Percentiles rank a stretch among this genome's conserved stretches.
These are phyloP conservation scores for Scedosporium dehoogii DNA, from an alignment of 2,329 filamentous ascomycete genomes.

Conservation along the genomic window DNA sequence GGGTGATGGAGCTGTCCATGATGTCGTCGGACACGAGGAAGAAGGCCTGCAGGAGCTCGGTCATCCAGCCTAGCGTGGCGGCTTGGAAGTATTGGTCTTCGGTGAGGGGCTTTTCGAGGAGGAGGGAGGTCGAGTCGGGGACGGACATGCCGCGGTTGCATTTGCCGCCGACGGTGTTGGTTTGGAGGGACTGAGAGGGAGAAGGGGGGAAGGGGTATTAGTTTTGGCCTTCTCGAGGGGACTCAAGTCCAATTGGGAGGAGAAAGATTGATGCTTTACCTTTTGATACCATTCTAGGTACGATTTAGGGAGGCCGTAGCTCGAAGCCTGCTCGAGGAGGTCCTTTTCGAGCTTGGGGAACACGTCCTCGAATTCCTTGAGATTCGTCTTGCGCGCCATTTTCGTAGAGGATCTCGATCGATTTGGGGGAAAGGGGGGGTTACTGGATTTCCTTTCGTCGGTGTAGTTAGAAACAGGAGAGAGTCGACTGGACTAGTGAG, in stretches of 20 bases:
- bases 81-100: constrained; percentile 82
- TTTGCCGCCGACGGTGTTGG: constrained; percentile 89
- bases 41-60: constrained; percentile 95
- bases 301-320: constrained; percentile 74
- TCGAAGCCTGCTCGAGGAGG: constrained; percentile 65
- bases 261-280: constrained; percentile 39
- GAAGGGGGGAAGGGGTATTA: constrained; percentile 7
- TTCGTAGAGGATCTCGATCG: constrained; percentile 15
- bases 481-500: not conserved
- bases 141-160: constrained; percentile 99
- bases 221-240: not conserved
- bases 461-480: not conserved
- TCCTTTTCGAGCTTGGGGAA: constrained; percentile 81
- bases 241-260: not conserved
- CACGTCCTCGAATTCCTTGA: constrained; percentile 80
- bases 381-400: constrained; percentile 63
- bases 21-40: constrained; percentile 98
- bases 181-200: constrained; percentile 57
- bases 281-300: constrained; percentile 80
- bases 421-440: no score
- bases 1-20: constrained; percentile 94
- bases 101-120: constrained; percentile 60
- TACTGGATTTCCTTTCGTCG: not conserved
- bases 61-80: constrained; percentile 89
- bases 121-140: constrained; percentile 76